A percentile compares a stretch with the other conserved stretches of the same genome.
phyloP scores from a whole-genome alignment of 768 basidiomycete genomes.

The Coprinopsis cinerea region DNA sequence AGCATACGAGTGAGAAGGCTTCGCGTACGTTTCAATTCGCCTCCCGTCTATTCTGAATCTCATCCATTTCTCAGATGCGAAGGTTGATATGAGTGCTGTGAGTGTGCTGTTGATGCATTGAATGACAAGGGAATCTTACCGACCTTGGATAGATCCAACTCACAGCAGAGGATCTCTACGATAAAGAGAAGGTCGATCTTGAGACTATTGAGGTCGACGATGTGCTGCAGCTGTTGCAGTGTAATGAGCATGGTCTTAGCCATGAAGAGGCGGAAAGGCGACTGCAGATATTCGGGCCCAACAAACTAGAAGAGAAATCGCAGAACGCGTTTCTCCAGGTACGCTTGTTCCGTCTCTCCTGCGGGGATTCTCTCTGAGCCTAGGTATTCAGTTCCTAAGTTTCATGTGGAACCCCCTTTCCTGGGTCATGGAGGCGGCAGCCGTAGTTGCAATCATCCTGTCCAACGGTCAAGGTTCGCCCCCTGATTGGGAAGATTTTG shows the following conservation, averaged over 20 bases:
- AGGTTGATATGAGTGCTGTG: slow-evolving; percentile 81
- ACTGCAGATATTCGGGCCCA: slow-evolving; percentile 91
- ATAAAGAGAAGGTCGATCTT: slow-evolving; percentile 98
- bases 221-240: slow-evolving; percentile 94
- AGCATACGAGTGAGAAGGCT: slow-evolving; percentile 62
- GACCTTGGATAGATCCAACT: slow-evolving; percentile 70
- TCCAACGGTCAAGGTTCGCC: slow-evolving; percentile 85
- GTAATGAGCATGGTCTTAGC: slow-evolving; percentile 73
- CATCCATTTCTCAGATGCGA: slow-evolving; percentile 51
- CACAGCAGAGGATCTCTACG: slow-evolving; percentile 90
- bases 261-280: slow-evolving; percentile 74
- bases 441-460: slow-evolving; percentile 88
- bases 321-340: slow-evolving; percentile 90
- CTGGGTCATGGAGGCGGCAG: slow-evolving; percentile 99
- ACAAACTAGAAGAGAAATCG: slow-evolving; percentile 88
- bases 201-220: slow-evolving; percentile 96
- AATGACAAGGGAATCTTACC: slow-evolving; percentile 2
- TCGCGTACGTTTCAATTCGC: slow-evolving; percentile 47
- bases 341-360: slow-evolving; percentile 13
- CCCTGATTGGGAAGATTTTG: slow-evolving; percentile 97
- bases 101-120: slow-evolving; percentile 17
- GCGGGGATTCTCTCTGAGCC: slow-evolving; percentile 4
- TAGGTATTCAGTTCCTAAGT: slow-evolving; percentile 59
- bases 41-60: slow-evolving; percentile 11
- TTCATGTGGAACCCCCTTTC: slow-evolving; percentile 99